Base-by-base conservation (phyloP, 805 yeast genomes). In the Ogataea paradorogensis region DNA sequence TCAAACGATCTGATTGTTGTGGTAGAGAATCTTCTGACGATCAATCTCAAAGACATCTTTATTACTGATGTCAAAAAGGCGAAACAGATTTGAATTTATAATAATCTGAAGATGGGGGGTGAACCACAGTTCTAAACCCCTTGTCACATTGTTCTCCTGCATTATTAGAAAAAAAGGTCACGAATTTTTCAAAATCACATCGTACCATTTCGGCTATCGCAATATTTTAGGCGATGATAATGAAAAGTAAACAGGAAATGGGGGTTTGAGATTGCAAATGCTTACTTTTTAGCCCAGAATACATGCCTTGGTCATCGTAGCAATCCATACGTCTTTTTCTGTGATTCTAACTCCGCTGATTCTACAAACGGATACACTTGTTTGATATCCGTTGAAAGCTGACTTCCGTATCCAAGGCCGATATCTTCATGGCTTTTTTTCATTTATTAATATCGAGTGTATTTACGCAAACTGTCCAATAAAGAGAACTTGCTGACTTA, bases 21-120 rank as follows among this genome's bases (percentile, higher is more conserved):
- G 7, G 48, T 35, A n/a, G 58, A 39, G 33, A 53, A 51, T 46
- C 56, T 53, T 40, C 39, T 35, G 18, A 29, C 33, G 20, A 36
- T 28, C 25, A 37, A 23, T 38, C 42, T 38, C 18, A 32, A 38
- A 26, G 40, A 37, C 40, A 37, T 37, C 7, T 3, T 23, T 23
- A 11, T 9, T 30, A 14, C 27, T 30, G 28, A 8, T 11, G 15
- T n/a, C 11, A 9, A 24, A 10, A 18, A 9, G 13, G 18, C 21
- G 18, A 27, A n/a, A 15, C 15, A 24, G 8, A 14, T 9, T 13
- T 11, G 13, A 3, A 14, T 37, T 32, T 38, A 30, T 30, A 30
- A 10, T n/a, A 4, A 15, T 20, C 15, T 14, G 16, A n/a, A 10
- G 13, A 3, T 14, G 27, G 29, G 33, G 33, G 35, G 36, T 26